Percentiles rank a stretch among this genome's conserved stretches.
Evolutionary conservation across 108 stramenopile genomes (phyloP).

Genomic region (Cylindrotheca closterium): DNA sequence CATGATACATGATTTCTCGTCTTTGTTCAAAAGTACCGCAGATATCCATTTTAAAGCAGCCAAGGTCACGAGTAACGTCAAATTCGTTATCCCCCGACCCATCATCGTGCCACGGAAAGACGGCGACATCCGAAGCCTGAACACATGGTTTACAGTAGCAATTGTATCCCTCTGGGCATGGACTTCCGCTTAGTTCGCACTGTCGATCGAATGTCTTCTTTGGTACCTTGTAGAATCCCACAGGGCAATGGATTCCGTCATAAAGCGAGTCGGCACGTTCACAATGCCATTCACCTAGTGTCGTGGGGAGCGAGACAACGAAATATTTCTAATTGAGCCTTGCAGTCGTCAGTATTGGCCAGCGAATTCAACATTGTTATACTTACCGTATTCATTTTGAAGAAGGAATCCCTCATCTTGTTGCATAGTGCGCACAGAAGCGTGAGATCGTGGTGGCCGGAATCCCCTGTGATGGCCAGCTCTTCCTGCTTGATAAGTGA

Average conservation of each 20-base stretch:
- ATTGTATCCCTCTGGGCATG: slow-evolving; percentile 6
- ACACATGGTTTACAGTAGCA: background rate
- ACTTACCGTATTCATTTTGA: slow-evolving; percentile 2
- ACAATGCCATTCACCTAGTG: slow-evolving; percentile 7
- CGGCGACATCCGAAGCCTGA: background rate
- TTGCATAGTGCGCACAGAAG: slow-evolving; percentile 3
- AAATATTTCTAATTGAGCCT: no score
- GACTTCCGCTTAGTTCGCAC: slow-evolving; percentile 12
- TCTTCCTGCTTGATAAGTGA: background rate
- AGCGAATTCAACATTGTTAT: background rate
- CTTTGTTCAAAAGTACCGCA: slow-evolving; percentile 27
- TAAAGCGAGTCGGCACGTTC: slow-evolving; percentile 8
- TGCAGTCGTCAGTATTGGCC: background rate
- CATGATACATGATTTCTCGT: slow-evolving; percentile 1
- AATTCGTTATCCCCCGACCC: background rate
- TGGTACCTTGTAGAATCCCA: slow-evolving; percentile 14
- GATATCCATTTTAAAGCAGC: slow-evolving; percentile 30
- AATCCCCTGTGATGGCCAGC: slow-evolving; percentile 16
- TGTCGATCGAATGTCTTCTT: slow-evolving; percentile 6
- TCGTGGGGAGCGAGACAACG: background rate
- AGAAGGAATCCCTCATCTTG: slow-evolving; percentile 9
- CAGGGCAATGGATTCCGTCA: slow-evolving; percentile 30
- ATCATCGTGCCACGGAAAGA: background rate
- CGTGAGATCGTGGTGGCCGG: slow-evolving; percentile 10
- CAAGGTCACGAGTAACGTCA: slow-evolving; percentile 3